These are phyloP conservation scores for Clitopilus hobsonii DNA, from an alignment of 768 basidiomycete species.

Conservation along the genomic window DNA sequence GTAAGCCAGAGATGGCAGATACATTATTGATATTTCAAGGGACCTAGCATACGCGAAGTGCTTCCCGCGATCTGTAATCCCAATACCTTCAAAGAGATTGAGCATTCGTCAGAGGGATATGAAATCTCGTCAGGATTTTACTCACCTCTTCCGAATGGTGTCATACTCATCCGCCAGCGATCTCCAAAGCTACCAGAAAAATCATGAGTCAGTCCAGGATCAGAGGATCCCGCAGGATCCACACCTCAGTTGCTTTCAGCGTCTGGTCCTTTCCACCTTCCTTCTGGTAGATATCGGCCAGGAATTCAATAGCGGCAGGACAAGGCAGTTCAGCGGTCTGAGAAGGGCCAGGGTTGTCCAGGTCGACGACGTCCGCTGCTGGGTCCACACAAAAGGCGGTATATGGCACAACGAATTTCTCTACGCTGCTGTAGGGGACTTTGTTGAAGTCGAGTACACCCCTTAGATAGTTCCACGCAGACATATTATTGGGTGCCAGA, in stretches of 20 bases:
- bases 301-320: conserved; percentile 75
- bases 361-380: conserved; percentile 50
- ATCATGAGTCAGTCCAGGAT: neutral
- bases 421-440: conserved; percentile 50
- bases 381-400: conserved; percentile 28
- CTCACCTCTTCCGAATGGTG: conserved; percentile 70
- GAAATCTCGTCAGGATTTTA: neutral
- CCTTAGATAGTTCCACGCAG: conserved; percentile 96
- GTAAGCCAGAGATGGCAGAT: neutral
- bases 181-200: conserved; percentile 56
- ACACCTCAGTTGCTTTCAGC: conserved; percentile 46
- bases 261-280: conserved; percentile 44
- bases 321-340: conserved; percentile 70
- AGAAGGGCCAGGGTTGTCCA: conserved; percentile 71
- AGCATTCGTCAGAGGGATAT: neutral
- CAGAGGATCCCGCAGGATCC: neutral
- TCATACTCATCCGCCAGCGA: conserved; percentile 67
- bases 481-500: conserved; percentile 86
- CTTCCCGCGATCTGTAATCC: neutral
- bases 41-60: neutral
- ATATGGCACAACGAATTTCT: conserved; percentile 64
- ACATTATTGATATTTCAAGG: neutral
- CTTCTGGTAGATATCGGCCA: conserved; percentile 71
- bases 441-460: conserved; percentile 67
- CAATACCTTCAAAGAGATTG: neutral